Conservation (phyloP, 495 filamentous ascomycete genomes). For the Tuber indicum region DNA sequence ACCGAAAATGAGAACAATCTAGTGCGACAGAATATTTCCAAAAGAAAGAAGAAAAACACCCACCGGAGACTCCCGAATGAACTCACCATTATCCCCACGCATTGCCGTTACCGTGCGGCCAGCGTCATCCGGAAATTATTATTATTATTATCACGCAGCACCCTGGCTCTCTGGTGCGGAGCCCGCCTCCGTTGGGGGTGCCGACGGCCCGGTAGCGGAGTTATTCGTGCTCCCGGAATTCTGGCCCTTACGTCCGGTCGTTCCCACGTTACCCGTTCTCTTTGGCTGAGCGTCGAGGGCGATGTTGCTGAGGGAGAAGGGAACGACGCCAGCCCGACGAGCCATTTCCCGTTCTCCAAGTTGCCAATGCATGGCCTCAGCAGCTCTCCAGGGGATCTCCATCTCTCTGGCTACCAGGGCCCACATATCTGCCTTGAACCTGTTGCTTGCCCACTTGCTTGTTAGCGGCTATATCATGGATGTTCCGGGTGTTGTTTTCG, state of each 20-base stretch:
- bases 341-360: slow-evolving; percentile 91
- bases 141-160: slow-evolving; percentile 14
- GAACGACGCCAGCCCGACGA: slow-evolving; percentile 72
- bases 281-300: slow-evolving; percentile 52
- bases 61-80: slow-evolving; percentile 27
- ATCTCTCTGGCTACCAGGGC: slow-evolving; percentile 86
- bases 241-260: slow-evolving; percentile 23
- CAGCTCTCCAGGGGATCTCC: slow-evolving; percentile 91
- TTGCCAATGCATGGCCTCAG: slow-evolving; percentile 97
- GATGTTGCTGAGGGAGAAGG: slow-evolving; percentile 63
- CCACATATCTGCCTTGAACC: slow-evolving; percentile 98
- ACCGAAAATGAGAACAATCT: slow-evolving; percentile 21
- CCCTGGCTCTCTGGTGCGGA: slow-evolving; percentile 16
- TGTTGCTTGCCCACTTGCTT: slow-evolving; percentile 41
- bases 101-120: not conserved
- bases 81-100: not conserved
- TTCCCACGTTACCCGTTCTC: slow-evolving; percentile 5
- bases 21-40: slow-evolving; percentile 22
- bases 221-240: slow-evolving; percentile 18
- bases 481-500: not conserved
- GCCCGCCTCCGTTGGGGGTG: slow-evolving; percentile 11
- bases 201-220: slow-evolving; percentile 15
- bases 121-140: not conserved
- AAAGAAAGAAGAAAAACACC: slow-evolving; percentile 17
- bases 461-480: not conserved